Evolutionary conservation across 306 rosid species (phyloP), one percentile per base, ranked within the genome.

Genomic region (Cucumis melo): DNA sequence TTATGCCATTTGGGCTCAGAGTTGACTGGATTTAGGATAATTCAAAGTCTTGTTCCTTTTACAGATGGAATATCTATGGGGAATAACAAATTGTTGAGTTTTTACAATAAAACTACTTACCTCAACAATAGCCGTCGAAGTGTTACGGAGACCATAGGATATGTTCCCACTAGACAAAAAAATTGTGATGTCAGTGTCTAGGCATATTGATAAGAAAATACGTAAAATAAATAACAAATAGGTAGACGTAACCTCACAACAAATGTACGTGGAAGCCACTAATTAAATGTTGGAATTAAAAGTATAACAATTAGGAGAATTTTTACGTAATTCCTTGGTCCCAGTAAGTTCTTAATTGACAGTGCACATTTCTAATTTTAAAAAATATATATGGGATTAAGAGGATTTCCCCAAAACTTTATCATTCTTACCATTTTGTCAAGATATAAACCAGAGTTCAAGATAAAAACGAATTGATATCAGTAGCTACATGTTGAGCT

Each of bases 121-220:
- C 92, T 80, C 71, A 76, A 90, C 48, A 67, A 85, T 48, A 36
- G 96, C 91, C 24, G 97, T 87, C 68, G 85, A 79, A 62, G 97
- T 87, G 85, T 87, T 93, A 51, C 96, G 92, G 75, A 93, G 97
- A 78, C 96, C 98, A 78, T 74, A 82, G 41, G 97, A 88, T 81
- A 82, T 57, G 83, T 90, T 87, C 78, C 98, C 98, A 86, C 98
- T 93, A 76, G 86, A 84, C 42, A 66, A 72, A 64, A 73, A n/a
- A 71, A 54, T 77, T 48, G 77, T 75, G 23, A 38, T 75, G 48
- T 41, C 36, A 59, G 51, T 79, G 41, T 39, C 39, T 50, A 74
- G 66, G 65, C 44, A 56, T 74, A 79, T 73, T 27, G 60, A 65
- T 16, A 11, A 55, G 74, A 48, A 21, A 80, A 75, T 73, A 29